Conservation (phyloP, 257 asterid genomes). For the Sherardia arvensis region DNA sequence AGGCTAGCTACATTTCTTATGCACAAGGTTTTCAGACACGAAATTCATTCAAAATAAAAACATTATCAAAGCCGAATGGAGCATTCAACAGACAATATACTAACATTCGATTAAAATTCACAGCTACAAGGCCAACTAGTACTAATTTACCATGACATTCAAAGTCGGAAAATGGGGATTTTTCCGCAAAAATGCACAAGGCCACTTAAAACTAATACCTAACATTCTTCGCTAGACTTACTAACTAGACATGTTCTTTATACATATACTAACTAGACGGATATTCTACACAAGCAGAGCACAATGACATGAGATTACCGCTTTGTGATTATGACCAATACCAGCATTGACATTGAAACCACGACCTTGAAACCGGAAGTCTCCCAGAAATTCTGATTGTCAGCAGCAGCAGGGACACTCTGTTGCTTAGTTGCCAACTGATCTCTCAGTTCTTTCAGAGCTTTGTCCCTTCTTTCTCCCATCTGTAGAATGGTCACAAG, state of each 20-base stretch:
- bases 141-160: not conserved
- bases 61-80: not conserved
- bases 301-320: conserved; percentile 24
- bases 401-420: conserved; percentile 18
- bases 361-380: conserved; percentile 70
- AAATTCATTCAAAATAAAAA: not conserved
- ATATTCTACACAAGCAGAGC: not conserved
- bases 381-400: conserved; percentile 74
- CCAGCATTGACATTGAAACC: conserved; percentile 77
- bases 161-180: not conserved
- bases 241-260: conserved; percentile 19
- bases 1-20: not conserved
- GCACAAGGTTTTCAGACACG: not conserved
- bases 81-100: not conserved
- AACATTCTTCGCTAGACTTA: conserved; percentile 14
- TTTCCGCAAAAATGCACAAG: not conserved
- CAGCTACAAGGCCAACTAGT: not conserved
- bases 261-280: conserved; percentile 28
- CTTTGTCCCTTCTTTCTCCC: conserved; percentile 83
- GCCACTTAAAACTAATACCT: conserved; percentile 2
- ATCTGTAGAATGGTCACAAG: conserved; percentile 28
- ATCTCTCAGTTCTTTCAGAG: conserved; percentile 74
- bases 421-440: conserved; percentile 32
- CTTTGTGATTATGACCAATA: conserved; percentile 64
- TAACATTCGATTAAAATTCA: conserved; percentile 1